Conservation (phyloP, 371 early-diverging fungal genomes). For the Mucor indicus region DNA sequence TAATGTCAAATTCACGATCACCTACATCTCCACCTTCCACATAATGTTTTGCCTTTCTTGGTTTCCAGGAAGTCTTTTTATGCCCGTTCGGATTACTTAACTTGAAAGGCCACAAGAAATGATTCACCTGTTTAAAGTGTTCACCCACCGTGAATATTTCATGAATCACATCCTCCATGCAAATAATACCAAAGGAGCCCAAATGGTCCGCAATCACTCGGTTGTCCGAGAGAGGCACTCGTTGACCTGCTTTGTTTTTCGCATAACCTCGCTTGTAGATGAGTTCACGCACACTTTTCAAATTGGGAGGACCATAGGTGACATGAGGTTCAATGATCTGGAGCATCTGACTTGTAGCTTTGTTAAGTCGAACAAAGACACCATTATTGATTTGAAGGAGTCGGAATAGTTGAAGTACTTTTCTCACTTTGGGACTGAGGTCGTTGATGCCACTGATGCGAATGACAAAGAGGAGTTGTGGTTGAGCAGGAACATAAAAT, state of each 20-base stretch:
- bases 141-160: slow-evolving; percentile 98
- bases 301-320: slow-evolving; percentile 94
- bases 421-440: slow-evolving; percentile 96
- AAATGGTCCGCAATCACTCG: slow-evolving; percentile 87
- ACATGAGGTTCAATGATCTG: slow-evolving; percentile 96
- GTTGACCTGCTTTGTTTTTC: slow-evolving; percentile 86
- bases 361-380: slow-evolving; percentile 96
- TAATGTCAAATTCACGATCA: slow-evolving; percentile 95
- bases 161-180: slow-evolving; percentile 98
- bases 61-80: slow-evolving; percentile 81
- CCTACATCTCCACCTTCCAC: slow-evolving; percentile 98
- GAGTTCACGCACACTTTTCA: slow-evolving; percentile 96
- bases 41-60: slow-evolving; percentile 94
- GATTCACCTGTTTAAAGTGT: slow-evolving; percentile 78
- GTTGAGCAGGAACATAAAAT: slow-evolving; percentile 93
- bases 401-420: slow-evolving; percentile 97
- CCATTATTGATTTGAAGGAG: slow-evolving; percentile 98
- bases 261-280: slow-evolving; percentile 99
- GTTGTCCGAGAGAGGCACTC: slow-evolving; percentile 95
- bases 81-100: slow-evolving; percentile 86
- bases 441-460: slow-evolving; percentile 95
- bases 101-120: slow-evolving; percentile 99
- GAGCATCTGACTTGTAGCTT: slow-evolving; percentile 96
- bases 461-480: slow-evolving; percentile 94
- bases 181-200: slow-evolving; percentile 93